phyloP scores from a whole-genome alignment of 2,329 filamentous ascomycete species.

The Alternaria consortialis region DNA sequence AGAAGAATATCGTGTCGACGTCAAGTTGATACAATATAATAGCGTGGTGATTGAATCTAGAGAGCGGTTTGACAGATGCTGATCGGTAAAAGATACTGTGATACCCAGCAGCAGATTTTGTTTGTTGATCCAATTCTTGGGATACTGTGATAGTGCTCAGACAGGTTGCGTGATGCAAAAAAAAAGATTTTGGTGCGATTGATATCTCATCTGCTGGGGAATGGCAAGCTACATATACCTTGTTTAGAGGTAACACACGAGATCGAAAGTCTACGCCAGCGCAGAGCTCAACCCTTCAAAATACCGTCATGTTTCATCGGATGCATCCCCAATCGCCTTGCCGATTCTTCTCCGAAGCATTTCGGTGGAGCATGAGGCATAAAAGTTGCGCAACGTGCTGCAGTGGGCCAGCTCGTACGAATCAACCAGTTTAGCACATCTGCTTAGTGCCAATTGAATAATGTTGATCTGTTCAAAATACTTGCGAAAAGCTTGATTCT shows the following conservation, averaged over 20 bases:
- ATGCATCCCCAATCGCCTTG: neutral
- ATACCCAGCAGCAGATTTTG: neutral
- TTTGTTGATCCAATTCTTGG: neutral
- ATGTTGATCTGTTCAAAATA: neutral
- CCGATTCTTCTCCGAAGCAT: neutral
- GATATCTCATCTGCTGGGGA: neutral
- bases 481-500: neutral
- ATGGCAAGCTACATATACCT: neutral
- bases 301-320: slow-evolving; percentile 2
- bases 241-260: neutral
- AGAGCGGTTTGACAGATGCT: neutral
- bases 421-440: too few relatives aligned
- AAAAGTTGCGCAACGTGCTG: neutral
- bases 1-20: neutral
- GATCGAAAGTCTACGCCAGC: neutral
- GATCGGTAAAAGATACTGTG: neutral
- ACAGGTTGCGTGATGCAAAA: neutral
- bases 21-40: neutral
- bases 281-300: neutral
- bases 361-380: slow-evolving; percentile 5
- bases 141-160: neutral
- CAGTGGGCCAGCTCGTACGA: neutral
- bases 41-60: neutral
- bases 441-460: neutral
- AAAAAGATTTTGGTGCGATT: neutral